Base-by-base conservation (phyloP, 179 eudicot genomes). In the Amaranthus tricolor region DNA sequence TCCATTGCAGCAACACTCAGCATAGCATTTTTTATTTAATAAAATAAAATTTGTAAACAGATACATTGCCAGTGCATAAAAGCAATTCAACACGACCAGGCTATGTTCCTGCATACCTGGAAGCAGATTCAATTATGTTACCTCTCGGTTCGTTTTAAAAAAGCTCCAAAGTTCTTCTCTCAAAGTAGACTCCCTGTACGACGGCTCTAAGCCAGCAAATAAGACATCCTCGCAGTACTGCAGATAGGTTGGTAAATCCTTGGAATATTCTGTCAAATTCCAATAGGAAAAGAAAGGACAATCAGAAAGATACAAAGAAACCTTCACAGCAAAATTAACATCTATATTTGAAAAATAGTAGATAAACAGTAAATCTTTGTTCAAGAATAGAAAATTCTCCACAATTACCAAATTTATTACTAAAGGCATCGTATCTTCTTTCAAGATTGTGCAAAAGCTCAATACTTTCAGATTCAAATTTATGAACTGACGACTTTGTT, bases 221-320 rank as follows among this genome's bases (percentile, higher is more conserved):
- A 90, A 85, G 47, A 88, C 89, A 80, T 94, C 90, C 77, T 83
- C 86, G 77, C 96, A 92, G 70, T 89, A 87, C 20, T 82, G 83
- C 55, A 92, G 89, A 83, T 94, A 94, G 16, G 87, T 66, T 0
- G 85, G 79, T 81, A 92, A 82, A 82, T 88, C 90, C 71, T 84
- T 82, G 48, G 82, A 78, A 76, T 81, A 85, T 1, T 83, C 98
- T 94, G 90, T 57, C 76, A 66, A 62, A 53, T 17, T 20, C 14
- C 5, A 19, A 55, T 5, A 48, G 40, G 13, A 62, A 70, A 17
- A 1, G 45, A 45, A 48, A 64, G 20, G 40, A 11, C 61, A 69
- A 70, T 52, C 49, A 79, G 66, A 58, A 50, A 40, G 44, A 49
- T 9, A 5, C 0, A 9, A 60, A 40, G 45, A 16, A 62, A 24